Base-by-base conservation (phyloP, 257 asterid species). In the Dorcoceras hygrometricum region DNA sequence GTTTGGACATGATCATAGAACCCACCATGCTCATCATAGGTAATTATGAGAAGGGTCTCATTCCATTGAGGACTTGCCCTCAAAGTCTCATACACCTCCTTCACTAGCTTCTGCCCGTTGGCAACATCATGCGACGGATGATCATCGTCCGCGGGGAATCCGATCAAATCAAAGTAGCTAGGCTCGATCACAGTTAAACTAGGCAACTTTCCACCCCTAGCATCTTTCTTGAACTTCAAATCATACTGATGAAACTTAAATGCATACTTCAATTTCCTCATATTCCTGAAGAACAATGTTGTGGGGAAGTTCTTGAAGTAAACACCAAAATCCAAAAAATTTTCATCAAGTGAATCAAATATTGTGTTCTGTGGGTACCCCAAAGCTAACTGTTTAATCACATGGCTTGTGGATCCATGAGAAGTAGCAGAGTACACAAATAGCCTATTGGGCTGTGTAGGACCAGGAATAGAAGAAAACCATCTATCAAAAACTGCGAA, bases 71-170 rank as follows among this genome's bases (percentile, higher is more conserved):
- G 96, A 67, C 96, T 76, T 0, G 74, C 73, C 59, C 90, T 77
- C 78, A 90, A 20, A 4, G 97, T 67, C 84, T 90, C 96, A 32
- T 90, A 90, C 3, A 90, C 84, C 58, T 90, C 96, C 74, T 90
- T 90, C 34, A 90, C 90, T 51, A 90, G 32, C 77, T 51, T 81
- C 83, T 90, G 97, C 3, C 97, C 97, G 11, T 79, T 71, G 0
- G 95, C 94, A 10, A 90, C 91, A 54, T 90, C 97, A 23, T 90
- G 97, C 1, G 97, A 90, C 0, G 96, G 97, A 20, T 90, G 97
- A 54, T 90, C 96, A 34, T 90, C 97, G 57, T 87, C 86, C 2
- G 85, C 96, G 0, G 91, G 83, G 34, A 77, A 62, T 0, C 89
- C 91, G 26, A 66, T 78, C 9, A 90, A 23, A 65, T 88, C 97